phyloP scores from a whole-genome alignment of 768 basidiomycete genomes.

The Pisolithus sp. region DNA sequence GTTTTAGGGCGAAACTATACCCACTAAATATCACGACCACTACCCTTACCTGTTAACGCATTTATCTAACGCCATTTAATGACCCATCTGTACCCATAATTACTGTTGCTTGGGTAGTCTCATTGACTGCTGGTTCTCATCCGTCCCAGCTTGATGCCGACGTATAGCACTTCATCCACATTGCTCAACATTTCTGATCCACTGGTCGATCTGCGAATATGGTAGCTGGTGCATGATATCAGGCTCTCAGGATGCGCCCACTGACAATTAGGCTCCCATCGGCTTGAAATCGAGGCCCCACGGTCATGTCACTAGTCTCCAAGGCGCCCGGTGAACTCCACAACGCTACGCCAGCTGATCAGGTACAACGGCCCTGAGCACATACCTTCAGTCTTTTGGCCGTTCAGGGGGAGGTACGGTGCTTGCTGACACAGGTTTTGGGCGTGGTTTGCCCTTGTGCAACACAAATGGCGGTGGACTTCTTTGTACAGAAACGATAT shows the following conservation, averaged over 20 bases:
- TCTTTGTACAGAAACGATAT: conserved; percentile 19
- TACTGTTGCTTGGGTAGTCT: conserved; percentile 9
- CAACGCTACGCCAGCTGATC: conserved; percentile 2
- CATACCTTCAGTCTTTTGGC: conserved; percentile 9
- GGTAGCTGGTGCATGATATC: conserved; percentile 10
- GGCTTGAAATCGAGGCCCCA: neutral
- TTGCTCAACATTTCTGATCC: neutral
- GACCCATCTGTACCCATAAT: conserved; percentile 23
- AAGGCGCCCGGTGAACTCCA: neutral
- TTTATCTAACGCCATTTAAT: conserved; percentile 19
- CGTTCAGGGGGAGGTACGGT: conserved; percentile 2
- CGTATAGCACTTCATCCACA: neutral
- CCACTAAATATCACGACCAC: conserved; percentile 25
- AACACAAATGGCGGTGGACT: conserved; percentile 7
- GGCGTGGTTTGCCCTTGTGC: conserved; percentile 18
- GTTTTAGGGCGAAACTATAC: conserved; percentile 23
- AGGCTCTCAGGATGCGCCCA: conserved; percentile 14
- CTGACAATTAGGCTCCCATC: neutral
- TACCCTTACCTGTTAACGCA: conserved; percentile 21
- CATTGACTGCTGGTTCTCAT: conserved; percentile 1
- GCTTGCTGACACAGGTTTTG: conserved; percentile 7
- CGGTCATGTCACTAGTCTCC: neutral
- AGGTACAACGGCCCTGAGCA: conserved; percentile 3
- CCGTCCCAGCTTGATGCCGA: conserved; percentile 5
- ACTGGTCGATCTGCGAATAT: neutral